Evolutionary conservation across 2,329 filamentous ascomycete genomes (phyloP).

Genomic region (Aspergillus viridinutans): DNA sequence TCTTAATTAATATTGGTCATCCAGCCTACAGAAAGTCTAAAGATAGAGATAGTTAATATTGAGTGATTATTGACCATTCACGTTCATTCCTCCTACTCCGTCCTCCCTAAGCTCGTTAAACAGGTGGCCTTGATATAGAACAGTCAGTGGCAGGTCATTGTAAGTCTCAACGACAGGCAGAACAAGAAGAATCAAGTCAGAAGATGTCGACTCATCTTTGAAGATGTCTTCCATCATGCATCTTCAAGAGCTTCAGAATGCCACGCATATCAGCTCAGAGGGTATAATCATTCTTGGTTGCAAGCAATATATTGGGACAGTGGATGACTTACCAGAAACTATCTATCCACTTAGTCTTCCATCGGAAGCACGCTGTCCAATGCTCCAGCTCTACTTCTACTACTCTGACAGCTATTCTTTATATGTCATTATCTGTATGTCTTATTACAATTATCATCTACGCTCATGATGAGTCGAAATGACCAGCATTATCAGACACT

Average conservation of each 20-base stretch:
- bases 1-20: no score
- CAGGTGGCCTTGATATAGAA: neutral
- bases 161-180: neutral
- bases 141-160: neutral
- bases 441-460: neutral
- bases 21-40: neutral
- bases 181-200: slow-evolving; percentile 4
- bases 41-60: no score
- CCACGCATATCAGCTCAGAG: slow-evolving; percentile 11
- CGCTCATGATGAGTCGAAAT: neutral
- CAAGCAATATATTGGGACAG: neutral
- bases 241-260: slow-evolving; percentile 15
- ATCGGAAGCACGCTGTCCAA: neutral
- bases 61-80: no score
- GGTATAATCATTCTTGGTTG: slow-evolving; percentile 10
- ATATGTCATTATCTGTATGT: neutral
- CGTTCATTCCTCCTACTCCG: no score
- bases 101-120: no score
- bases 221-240: slow-evolving; percentile 13
- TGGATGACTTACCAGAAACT: neutral
- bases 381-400: neutral
- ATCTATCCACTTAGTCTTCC: neutral
- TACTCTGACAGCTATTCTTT: neutral
- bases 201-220: slow-evolving; percentile 15
- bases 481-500: neutral